Base-by-base conservation (phyloP, 2,329 filamentous ascomycete species). In the Sarocladium kiliense region DNA sequence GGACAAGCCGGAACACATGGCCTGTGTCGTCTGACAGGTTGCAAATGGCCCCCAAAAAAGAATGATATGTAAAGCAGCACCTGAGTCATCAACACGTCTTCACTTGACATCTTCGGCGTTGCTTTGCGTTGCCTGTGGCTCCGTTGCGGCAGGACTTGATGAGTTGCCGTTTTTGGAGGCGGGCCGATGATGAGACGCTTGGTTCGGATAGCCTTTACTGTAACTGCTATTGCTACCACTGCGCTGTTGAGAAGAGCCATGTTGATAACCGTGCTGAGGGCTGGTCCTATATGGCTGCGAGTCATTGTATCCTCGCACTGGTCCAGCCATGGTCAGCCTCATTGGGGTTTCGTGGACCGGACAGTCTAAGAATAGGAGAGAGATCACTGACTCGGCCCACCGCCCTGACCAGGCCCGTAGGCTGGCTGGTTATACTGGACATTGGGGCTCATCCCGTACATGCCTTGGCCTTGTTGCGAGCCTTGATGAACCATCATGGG, bases 401-500 rank as follows among this genome's bases (percentile, higher is more conserved):
- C 69, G 47, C 82, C 39, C 50, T 53, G 81, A 62, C 88, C 88
- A 30, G 84, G 82, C 57, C 78, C 77, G 70, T 87, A 91, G 54
- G 84, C 82, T 36, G 88, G 39, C 66, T 91, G 88, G 64, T 85
- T 87, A 65, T 87, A 89, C 66, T 87, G 87, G 71, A 86, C 80
- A 54, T 78, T 85, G 42, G 87, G 87, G 64, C 86, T 88, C 86
- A 92, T 89, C 60, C 82, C 88, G 76, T 81, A 92, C 73, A 77
- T 83, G 64, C 75, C 84, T 67, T 95, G 91, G 39, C 92, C 91
- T 69, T 96, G 92, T 65, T 97, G 93, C 26, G 92, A 97, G 55
- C 90, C 90, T 73, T 96, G 91, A 61, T 92, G 92, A 64, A 87
- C 89, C 93, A 97, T 97, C 86, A 95, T 91, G 2, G 90, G 87